Percentiles rank a stretch among this genome's conserved stretches.
Conservation (phyloP, 805 yeast genomes). For the Candida ovalis region DNA sequence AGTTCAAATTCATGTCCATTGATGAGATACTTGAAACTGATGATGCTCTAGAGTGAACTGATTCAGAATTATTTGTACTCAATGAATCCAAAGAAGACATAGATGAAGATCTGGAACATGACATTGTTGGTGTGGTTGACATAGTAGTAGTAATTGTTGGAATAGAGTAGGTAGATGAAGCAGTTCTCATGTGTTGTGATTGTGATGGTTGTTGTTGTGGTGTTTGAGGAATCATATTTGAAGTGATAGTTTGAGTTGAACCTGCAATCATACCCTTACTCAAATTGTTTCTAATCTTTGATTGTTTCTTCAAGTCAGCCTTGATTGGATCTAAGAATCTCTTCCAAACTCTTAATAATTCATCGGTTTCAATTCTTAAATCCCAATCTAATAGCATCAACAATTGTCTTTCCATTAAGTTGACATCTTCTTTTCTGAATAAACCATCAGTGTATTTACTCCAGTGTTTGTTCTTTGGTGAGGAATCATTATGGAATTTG, state of each 20-base stretch:
- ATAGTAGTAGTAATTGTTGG: neutral
- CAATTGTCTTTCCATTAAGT: slow-evolving; percentile 77
- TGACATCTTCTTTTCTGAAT: slow-evolving; percentile 63
- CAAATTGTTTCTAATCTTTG: slow-evolving; percentile 28
- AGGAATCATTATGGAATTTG: slow-evolving; percentile 72
- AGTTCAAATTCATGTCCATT: slow-evolving; percentile 6
- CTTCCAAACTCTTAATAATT: slow-evolving; percentile 38
- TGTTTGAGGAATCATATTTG: slow-evolving; percentile 5
- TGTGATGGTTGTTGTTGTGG: neutral
- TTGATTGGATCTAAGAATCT: slow-evolving; percentile 52
- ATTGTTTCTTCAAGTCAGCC: slow-evolving; percentile 30
- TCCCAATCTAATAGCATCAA: slow-evolving; percentile 70
- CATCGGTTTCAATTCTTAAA: slow-evolving; percentile 43
- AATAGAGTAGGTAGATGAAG: neutral
- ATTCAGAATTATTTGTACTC: slow-evolving; percentile 10
- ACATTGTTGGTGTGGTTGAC: neutral
- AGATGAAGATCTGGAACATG: slow-evolving; percentile 19
- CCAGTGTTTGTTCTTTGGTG: slow-evolving; percentile 80
- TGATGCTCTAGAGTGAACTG: slow-evolving; percentile 29
- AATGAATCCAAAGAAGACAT: slow-evolving; percentile 13
- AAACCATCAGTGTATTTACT: slow-evolving; percentile 73
- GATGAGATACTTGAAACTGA: slow-evolving; percentile 27
- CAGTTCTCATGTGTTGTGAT: neutral
- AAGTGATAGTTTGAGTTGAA: slow-evolving; percentile 27
- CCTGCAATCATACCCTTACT: slow-evolving; percentile 27